phyloP scores from a whole-genome alignment of 345 rosid species.

The Populus ilicifolia region DNA sequence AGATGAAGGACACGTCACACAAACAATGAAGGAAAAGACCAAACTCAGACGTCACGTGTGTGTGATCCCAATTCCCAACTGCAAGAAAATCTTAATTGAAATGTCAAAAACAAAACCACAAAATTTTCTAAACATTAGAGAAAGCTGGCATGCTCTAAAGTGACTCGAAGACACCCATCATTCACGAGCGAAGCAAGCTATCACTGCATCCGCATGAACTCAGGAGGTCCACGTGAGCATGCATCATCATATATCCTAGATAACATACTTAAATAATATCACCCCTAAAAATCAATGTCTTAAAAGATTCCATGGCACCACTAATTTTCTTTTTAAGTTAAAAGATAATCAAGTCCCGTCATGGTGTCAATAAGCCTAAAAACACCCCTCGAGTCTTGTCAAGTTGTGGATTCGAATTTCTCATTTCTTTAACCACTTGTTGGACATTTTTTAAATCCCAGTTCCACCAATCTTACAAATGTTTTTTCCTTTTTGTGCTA shows the following conservation, averaged over 20 bases:
- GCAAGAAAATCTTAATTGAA: not conserved
- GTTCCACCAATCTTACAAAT: not conserved
- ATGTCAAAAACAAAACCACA: too few relatives aligned
- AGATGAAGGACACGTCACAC: not conserved
- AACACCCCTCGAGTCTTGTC: not conserved
- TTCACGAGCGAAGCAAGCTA: not conserved
- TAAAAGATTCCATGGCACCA: not conserved
- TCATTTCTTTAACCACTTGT: too few relatives aligned
- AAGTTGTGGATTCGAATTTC: too few relatives aligned
- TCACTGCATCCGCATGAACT: not conserved
- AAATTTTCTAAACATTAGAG: not conserved
- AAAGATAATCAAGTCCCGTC: not conserved
- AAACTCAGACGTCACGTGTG: conserved; percentile 1
- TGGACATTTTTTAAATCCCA: not conserved
- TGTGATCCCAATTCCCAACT: not conserved
- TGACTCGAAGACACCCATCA: not conserved
- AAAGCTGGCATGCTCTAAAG: not conserved
- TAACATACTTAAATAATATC: too few relatives aligned
- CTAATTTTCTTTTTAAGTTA: not conserved
- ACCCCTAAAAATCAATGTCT: too few relatives aligned
- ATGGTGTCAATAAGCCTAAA: not conserved
- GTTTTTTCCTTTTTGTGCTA: too few relatives aligned
- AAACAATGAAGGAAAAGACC: not conserved
- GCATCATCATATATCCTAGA: too few relatives aligned
- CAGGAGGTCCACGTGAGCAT: too few relatives aligned